Evolutionary conservation across 1,139 yeast species (phyloP).

Genomic region (Pichia terricola): DNA sequence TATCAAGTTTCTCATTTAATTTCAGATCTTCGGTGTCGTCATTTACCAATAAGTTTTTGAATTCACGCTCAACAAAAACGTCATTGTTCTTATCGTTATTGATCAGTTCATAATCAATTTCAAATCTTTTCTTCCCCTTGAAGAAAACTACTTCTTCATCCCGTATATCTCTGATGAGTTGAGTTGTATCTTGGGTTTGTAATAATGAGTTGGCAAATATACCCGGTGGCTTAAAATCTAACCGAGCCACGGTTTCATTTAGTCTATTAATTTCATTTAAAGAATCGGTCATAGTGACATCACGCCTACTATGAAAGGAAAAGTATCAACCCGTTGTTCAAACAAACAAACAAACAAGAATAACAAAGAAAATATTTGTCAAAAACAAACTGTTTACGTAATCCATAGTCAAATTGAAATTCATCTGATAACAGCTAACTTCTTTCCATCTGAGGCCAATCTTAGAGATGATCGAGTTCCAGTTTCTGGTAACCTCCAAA

Average conservation of each 20-base stretch:
- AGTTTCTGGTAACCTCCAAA: no score
- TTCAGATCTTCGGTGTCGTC: constrained; percentile 1
- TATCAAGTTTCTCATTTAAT: background rate
- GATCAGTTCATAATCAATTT: constrained; percentile 11
- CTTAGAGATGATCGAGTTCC: no score
- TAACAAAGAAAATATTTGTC: no score
- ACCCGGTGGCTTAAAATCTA: constrained; percentile 5
- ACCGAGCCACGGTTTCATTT: background rate
- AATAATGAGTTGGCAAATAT: constrained; percentile 13
- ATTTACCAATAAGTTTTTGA: constrained; percentile 4
- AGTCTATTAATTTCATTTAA: background rate
- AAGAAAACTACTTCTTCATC: constrained; percentile 13
- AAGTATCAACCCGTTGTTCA: no score
- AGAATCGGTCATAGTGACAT: no score
- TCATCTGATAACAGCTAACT: no score
- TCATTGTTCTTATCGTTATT: constrained; percentile 2
- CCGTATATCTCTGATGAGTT: constrained; percentile 13
- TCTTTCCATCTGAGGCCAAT: no score
- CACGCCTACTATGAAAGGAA: no score
- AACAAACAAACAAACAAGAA: no score
- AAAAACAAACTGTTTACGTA: no score
- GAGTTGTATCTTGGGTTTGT: constrained; percentile 13
- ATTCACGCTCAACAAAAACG: constrained; percentile 4
- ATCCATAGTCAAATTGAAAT: no score
- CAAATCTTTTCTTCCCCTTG: constrained; percentile 10